Evolutionary conservation across 73 alveolate genomes (phyloP).

Genomic region (Stentor roeselii): DNA sequence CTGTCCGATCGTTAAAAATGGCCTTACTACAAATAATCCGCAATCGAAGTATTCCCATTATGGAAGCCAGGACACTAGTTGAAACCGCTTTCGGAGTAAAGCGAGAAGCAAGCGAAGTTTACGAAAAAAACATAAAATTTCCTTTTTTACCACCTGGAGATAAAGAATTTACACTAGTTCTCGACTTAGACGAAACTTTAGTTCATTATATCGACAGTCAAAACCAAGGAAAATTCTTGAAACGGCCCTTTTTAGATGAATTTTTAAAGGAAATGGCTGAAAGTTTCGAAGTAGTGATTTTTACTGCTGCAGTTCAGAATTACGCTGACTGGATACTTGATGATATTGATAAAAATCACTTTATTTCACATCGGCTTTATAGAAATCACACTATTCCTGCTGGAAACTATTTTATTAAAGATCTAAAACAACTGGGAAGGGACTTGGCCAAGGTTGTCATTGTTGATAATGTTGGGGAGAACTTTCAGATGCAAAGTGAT

Average conservation of each 20-base stretch:
- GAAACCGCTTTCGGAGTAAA: conserved; percentile 15
- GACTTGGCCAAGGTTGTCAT: conserved; percentile 51
- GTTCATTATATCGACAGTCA: conserved; percentile 61
- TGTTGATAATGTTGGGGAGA: conserved; percentile 73
- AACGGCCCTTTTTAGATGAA: conserved; percentile 45
- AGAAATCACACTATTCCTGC: conserved; percentile 44
- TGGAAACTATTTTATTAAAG: conserved; percentile 41
- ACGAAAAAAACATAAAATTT: background rate
- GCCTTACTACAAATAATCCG: background rate
- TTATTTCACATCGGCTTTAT: conserved; percentile 38
- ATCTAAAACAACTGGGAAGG: conserved; percentile 58
- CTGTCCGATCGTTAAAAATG: background rate
- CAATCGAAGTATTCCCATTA: background rate
- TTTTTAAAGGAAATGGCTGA: conserved; percentile 36
- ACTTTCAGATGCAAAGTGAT: conserved; percentile 59
- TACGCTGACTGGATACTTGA: conserved; percentile 62
- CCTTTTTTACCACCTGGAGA: conserved; percentile 27
- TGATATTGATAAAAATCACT: conserved; percentile 34
- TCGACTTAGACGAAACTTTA: conserved; percentile 79
- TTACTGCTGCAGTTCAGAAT: conserved; percentile 61
- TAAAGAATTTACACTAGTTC: conserved; percentile 54
- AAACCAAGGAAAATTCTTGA: conserved; percentile 38
- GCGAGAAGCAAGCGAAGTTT: background rate
- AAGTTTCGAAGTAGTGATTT: conserved; percentile 47
- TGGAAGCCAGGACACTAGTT: background rate